Evolutionary conservation across 768 basidiomycete genomes (phyloP).

Genomic region (Trametes punicea): DNA sequence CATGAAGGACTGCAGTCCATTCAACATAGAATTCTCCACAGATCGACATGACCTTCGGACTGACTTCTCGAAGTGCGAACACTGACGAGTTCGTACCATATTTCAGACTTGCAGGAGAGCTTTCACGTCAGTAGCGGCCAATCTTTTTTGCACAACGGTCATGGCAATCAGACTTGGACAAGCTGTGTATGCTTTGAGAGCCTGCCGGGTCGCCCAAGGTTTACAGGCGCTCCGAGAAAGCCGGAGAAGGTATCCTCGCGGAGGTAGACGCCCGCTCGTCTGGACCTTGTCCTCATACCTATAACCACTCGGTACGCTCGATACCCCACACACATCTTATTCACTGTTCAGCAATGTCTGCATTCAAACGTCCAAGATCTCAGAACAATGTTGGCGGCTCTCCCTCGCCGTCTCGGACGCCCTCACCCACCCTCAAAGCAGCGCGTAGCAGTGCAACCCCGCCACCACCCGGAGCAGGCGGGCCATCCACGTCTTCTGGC

Average conservation of each 20-base stretch:
- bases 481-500: constrained; percentile 24
- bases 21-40: too few species aligned
- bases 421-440: constrained; percentile 21
- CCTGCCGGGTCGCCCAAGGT: too few species aligned
- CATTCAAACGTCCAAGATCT: constrained; percentile 12
- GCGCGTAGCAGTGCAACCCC: constrained; percentile 20
- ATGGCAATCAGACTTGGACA: too few species aligned
- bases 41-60: too few species aligned
- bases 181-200: too few species aligned
- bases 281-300: not conserved
- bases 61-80: too few species aligned
- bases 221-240: constrained; percentile 1
- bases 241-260: not conserved
- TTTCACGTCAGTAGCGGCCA: too few species aligned
- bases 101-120: too few species aligned
- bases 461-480: not conserved
- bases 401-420: constrained; percentile 13
- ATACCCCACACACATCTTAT: not conserved
- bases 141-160: too few species aligned
- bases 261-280: not conserved
- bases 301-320: not conserved
- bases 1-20: too few species aligned
- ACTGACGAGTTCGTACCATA: too few species aligned
- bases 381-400: not conserved
- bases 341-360: not conserved